These are phyloP conservation scores for Phyllachora maydis DNA, from an alignment of 2,329 filamentous ascomycete genomes.

Conservation along the genomic window DNA sequence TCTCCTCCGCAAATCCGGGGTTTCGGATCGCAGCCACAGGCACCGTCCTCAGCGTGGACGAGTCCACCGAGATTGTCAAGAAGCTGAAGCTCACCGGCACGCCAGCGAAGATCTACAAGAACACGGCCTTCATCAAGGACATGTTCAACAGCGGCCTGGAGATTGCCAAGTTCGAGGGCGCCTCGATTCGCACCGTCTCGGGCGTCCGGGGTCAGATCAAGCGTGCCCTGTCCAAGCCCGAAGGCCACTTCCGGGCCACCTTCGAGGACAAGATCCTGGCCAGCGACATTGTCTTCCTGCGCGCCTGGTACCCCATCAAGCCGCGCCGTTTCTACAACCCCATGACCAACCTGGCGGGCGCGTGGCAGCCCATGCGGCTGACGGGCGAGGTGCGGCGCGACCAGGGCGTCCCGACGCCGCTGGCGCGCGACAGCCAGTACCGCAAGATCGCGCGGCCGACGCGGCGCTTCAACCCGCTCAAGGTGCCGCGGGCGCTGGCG, in stretches of 20 bases:
- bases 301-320: slow-evolving; percentile 92
- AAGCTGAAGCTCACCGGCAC: slow-evolving; percentile 91
- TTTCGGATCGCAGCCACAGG: slow-evolving; percentile 92
- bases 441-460: slow-evolving; percentile 42
- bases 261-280: slow-evolving; percentile 98
- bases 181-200: slow-evolving; percentile 86
- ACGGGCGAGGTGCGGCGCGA: slow-evolving; percentile 79
- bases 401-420: slow-evolving; percentile 53
- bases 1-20: slow-evolving; percentile 66
- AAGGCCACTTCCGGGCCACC: slow-evolving; percentile 88
- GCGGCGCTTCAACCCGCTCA: slow-evolving; percentile 60
- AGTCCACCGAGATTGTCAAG: slow-evolving; percentile 94
- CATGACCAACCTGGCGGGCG: slow-evolving; percentile 76
- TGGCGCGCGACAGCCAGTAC: slow-evolving; percentile 72
- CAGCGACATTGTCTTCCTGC: slow-evolving; percentile 87
- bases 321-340: slow-evolving; percentile 95
- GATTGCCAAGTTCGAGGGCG: slow-evolving; percentile 95
- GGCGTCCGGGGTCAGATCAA: slow-evolving; percentile 96
- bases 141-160: slow-evolving; percentile 92
- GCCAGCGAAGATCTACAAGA: slow-evolving; percentile 97
- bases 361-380: slow-evolving; percentile 88
- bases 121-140: slow-evolving; percentile 95
- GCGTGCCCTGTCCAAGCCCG: slow-evolving; percentile 76
- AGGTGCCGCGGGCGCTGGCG: slow-evolving; percentile 60
- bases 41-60: slow-evolving; percentile 83